A percentile compares a stretch with the other conserved stretches of the same genome.
Evolutionary conservation across 257 asterid species (phyloP).

Genomic region (Orobanche coerulescens): DNA sequence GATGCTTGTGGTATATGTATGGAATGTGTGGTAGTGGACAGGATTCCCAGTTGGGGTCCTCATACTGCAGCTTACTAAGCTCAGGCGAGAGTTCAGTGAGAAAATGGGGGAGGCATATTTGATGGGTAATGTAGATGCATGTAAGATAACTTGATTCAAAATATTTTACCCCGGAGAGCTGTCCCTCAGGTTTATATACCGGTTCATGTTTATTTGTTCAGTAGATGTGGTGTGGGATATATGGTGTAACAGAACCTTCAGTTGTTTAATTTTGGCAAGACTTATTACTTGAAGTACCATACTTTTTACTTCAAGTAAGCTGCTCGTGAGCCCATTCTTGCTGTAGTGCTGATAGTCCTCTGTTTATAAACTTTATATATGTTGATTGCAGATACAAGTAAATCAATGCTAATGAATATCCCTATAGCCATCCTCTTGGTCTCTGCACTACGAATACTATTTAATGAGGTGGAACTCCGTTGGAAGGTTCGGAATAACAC

Average conservation of each 20-base stretch:
- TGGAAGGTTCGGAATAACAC: constrained; percentile 60
- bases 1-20: constrained; percentile 5
- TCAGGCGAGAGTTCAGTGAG: background rate
- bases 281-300: no score
- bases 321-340: constrained; percentile 12
- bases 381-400: constrained; percentile 77
- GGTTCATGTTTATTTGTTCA: no score
- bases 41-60: background rate
- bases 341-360: constrained; percentile 12
- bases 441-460: constrained; percentile 57
- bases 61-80: background rate
- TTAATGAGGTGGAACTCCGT: constrained; percentile 71
- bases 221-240: no score
- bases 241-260: no score
- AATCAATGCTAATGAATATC: constrained; percentile 87
- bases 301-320: background rate
- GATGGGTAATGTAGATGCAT: constrained; percentile 8
- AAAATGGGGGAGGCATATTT: constrained; percentile 1
- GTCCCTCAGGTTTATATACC: no score
- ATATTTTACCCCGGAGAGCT: background rate
- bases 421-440: constrained; percentile 83
- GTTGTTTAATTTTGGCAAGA: no score
- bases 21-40: background rate
- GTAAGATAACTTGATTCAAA: background rate
- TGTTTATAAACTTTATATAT: constrained; percentile 21